Evolutionary conservation across 805 yeast species (phyloP).

Genomic region (Schizosaccharomyces osmophilus): DNA sequence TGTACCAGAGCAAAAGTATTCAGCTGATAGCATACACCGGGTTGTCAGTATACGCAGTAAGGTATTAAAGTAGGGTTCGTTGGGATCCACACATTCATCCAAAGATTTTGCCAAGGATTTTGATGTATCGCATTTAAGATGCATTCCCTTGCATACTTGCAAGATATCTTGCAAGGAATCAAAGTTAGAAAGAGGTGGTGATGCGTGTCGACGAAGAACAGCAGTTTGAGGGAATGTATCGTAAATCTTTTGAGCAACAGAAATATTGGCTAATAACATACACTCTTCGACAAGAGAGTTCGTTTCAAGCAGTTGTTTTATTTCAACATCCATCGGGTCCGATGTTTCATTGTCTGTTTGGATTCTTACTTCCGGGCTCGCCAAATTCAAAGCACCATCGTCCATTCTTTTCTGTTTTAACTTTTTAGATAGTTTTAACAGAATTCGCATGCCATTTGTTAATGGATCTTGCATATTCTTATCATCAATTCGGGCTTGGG

Average conservation of each 20-base stretch:
- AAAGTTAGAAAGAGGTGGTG: conserved; percentile 90
- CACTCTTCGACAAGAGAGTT: conserved; percentile 94
- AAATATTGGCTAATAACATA: conserved; percentile 89
- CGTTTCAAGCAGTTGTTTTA: conserved; percentile 67
- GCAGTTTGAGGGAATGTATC: conserved; percentile 94
- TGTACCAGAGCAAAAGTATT: conserved; percentile 78
- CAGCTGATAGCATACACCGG: conserved; percentile 98
- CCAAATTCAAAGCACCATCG: conserved; percentile 88
- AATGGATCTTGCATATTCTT: conserved; percentile 48
- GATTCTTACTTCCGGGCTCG: conserved; percentile 94
- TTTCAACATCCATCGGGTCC: conserved; percentile 87
- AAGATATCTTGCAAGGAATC: conserved; percentile 76
- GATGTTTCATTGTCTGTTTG: conserved; percentile 92
- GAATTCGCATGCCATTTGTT: conserved; percentile 68
- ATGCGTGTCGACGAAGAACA: conserved; percentile 74
- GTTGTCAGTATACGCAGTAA: conserved; percentile 89
- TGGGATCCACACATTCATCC: conserved; percentile 60
- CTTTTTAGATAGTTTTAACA: conserved; percentile 55
- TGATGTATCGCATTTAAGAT: conserved; percentile 60
- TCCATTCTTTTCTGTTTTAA: conserved; percentile 66
- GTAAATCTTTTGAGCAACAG: conserved; percentile 80
- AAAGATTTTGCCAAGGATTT: conserved; percentile 81
- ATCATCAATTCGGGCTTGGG: conserved; percentile 81
- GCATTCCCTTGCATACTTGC: conserved; percentile 50
- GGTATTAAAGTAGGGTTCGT: conserved; percentile 80